Base-by-base conservation (phyloP, 441 rosid species). In the Iberis amara region DNA sequence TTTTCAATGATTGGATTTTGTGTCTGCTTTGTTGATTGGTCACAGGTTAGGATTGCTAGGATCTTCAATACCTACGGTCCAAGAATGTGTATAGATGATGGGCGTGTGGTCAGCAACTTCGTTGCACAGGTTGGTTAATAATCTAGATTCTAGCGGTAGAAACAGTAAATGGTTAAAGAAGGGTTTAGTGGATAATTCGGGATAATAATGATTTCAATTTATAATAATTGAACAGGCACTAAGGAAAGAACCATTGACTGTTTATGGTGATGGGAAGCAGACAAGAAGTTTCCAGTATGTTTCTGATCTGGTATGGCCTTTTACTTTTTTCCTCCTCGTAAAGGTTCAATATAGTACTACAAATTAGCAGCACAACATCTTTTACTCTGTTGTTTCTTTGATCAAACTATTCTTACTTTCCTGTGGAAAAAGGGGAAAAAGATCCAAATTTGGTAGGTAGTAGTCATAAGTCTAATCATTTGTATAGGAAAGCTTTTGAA, bases 11-110 rank as follows among this genome's bases (percentile, higher is more conserved):
- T 30, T 37, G 38, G 31, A 8, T 18, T 10, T 46, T 46, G 7
- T 27, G 37, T 32, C 21, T 38, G 36, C 12, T 13, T 45, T 59
- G 30, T 26, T 27, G 46, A 38, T 15, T 47, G 47, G 9, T 38
- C 39, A 36, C 68, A 85, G 94, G 94, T 75, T 42, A 79, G 94
- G 52, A 85, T 85, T 68, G 94, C 94, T 50, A 57, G 94, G 69
- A 85, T 85, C 64, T 85, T 85, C 15, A 85, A 85, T 74, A 85
- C 94, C 0, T 85, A 85, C 11, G 94, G 94, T 52, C 94, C 94
- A 31, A 79, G 94, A n/a, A 85, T 85, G 94, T 82, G 87, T 68
- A 75, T 85, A 8, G 94, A 85, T 39, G 94, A 85, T 47, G 89
- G 94, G 10, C 89, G 94, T 55, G 89, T 85, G 14, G 94, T 85